Evolutionary conservation across 106 monocot genomes (phyloP).

Genomic region (Dendrobium chrysotoxum): DNA sequence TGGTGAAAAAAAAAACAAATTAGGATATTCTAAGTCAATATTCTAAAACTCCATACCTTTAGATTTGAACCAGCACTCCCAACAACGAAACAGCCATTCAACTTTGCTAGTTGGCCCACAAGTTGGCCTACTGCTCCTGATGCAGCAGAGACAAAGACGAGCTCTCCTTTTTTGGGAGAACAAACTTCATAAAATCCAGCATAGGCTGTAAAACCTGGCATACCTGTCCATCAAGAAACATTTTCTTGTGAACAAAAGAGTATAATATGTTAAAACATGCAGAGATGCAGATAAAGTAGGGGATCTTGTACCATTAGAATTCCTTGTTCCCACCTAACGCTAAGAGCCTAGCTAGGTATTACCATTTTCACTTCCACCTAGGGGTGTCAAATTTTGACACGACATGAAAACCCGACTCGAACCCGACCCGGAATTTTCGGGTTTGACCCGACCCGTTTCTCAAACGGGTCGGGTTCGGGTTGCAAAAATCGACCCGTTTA

Average conservation of each 20-base stretch:
- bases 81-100: slow-evolving; percentile 74
- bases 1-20: neutral
- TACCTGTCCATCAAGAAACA: slow-evolving; percentile 27
- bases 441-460: too few species aligned
- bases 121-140: slow-evolving; percentile 84
- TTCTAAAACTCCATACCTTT: slow-evolving; percentile 33
- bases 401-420: too few species aligned
- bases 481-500: too few species aligned
- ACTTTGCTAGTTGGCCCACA: slow-evolving; percentile 78
- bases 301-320: neutral
- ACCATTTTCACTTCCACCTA: too few species aligned
- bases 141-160: slow-evolving; percentile 78
- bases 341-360: too few species aligned
- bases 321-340: neutral
- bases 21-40: neutral
- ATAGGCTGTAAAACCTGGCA: slow-evolving; percentile 89
- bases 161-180: slow-evolving; percentile 60
- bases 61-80: slow-evolving; percentile 64
- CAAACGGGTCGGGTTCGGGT: too few species aligned
- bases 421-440: too few species aligned
- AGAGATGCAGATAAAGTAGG: neutral
- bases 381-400: too few species aligned
- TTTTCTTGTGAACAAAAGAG: neutral
- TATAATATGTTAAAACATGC: neutral
- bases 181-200: slow-evolving; percentile 71